Percentiles rank a stretch among this genome's conserved stretches.
phyloP scores from a whole-genome alignment of 805 yeast genomes.

The Candida ponderosae region DNA sequence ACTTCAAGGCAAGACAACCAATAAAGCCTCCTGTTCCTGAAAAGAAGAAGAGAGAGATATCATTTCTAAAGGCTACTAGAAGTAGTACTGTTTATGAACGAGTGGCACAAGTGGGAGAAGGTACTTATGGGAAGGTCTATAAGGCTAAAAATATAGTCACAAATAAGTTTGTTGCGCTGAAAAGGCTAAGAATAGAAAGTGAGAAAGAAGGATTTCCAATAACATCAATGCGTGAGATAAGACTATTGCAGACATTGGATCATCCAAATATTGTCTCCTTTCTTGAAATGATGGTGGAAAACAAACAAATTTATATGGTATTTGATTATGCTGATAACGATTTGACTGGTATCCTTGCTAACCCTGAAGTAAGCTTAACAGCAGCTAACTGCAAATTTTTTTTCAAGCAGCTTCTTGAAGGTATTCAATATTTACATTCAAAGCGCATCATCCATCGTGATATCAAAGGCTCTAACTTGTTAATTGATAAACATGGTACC shows the following conservation, averaged over 20 bases:
- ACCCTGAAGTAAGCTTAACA: constrained; percentile 55
- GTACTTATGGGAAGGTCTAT: constrained; percentile 95
- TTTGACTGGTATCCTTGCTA: constrained; percentile 77
- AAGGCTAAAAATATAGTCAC: constrained; percentile 73
- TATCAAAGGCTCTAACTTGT: constrained; percentile 73
- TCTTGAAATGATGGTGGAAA: constrained; percentile 83
- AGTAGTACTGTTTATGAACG: constrained; percentile 45
- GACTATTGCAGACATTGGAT: constrained; percentile 71
- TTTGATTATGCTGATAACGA: constrained; percentile 94
- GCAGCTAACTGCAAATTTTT: constrained; percentile 62
- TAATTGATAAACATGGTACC: constrained; percentile 53
- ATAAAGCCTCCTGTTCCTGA: neutral
- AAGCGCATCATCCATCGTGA: constrained; percentile 71
- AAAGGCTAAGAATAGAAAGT: constrained; percentile 71
- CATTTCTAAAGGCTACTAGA: constrained; percentile 16
- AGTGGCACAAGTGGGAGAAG: constrained; percentile 93
- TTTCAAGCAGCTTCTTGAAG: constrained; percentile 58
- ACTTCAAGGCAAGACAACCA: constrained; percentile 1
- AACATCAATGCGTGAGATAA: constrained; percentile 89
- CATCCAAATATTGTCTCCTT: constrained; percentile 80
- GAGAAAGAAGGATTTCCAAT: constrained; percentile 96
- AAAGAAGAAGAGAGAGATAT: constrained; percentile 2
- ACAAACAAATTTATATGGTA: constrained; percentile 70
- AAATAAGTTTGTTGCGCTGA: constrained; percentile 73
- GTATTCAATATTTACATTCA: constrained; percentile 61